These are phyloP conservation scores for Punctularia strigosozonata DNA, from an alignment of 768 basidiomycete genomes.

Conservation along the genomic window DNA sequence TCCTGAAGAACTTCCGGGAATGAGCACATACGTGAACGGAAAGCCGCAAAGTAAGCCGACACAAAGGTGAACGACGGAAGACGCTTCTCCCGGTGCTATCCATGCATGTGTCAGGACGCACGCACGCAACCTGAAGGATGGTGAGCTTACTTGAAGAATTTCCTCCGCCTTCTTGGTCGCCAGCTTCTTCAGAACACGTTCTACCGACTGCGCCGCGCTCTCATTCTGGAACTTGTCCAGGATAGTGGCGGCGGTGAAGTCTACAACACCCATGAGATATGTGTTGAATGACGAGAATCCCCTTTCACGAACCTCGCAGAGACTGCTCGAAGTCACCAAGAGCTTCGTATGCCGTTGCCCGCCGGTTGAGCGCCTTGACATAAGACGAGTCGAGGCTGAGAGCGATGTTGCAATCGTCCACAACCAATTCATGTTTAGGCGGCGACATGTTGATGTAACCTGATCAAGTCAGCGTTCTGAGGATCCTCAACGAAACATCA, in stretches of 20 bases:
- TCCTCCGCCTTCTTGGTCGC: conserved; percentile 61
- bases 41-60: conserved; percentile 92
- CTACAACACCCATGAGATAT: conserved; percentile 23
- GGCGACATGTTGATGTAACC: conserved; percentile 89
- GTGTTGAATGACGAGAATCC: background rate
- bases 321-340: conserved; percentile 67
- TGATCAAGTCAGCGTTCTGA: conserved; percentile 15
- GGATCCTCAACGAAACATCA: background rate
- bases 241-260: conserved; percentile 95
- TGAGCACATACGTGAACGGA: conserved; percentile 64
- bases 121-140: background rate
- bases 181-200: conserved; percentile 84
- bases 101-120: background rate
- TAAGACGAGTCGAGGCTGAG: conserved; percentile 75
- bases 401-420: conserved; percentile 84
- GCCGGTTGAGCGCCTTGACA: conserved; percentile 83
- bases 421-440: conserved; percentile 70
- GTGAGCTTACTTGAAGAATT: conserved; percentile 47
- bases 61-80: conserved; percentile 89
- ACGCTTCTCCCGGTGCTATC: conserved; percentile 61
- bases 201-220: conserved; percentile 65
- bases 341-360: conserved; percentile 75
- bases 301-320: conserved; percentile 48
- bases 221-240: conserved; percentile 88
- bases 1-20: too few relatives aligned